These are phyloP conservation scores for Trichoderma virens DNA, from an alignment of 495 filamentous ascomycete species.

Conservation along the genomic window DNA sequence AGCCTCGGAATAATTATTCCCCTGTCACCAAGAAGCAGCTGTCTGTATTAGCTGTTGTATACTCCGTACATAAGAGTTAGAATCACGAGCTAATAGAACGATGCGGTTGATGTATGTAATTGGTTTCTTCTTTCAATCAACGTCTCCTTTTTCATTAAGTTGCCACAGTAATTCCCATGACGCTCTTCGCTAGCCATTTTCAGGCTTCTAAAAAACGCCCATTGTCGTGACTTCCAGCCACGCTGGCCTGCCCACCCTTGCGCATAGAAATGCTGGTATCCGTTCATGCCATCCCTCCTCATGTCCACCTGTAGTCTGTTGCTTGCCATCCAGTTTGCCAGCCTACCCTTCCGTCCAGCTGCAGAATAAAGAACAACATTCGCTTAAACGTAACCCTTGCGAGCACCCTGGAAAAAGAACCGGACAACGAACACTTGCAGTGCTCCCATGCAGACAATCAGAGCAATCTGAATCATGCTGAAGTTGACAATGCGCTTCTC, in stretches of 20 bases:
- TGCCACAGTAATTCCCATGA: not conserved
- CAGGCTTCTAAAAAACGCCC: not conserved
- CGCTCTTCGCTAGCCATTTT: not conserved
- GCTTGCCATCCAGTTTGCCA: not conserved
- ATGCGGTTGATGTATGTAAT: not conserved
- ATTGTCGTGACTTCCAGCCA: slow-evolving; percentile 2
- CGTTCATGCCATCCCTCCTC: not conserved
- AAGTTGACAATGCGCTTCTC: slow-evolving; percentile 96
- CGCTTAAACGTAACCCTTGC: slow-evolving; percentile 52
- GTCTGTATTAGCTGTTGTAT: too few species aligned
- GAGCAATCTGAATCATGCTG: slow-evolving; percentile 79
- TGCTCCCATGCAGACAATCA: slow-evolving; percentile 95
- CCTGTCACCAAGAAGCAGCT: too few species aligned
- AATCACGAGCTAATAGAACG: too few species aligned
- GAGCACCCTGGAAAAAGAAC: slow-evolving; percentile 88
- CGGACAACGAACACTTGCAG: slow-evolving; percentile 96
- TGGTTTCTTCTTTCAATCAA: not conserved
- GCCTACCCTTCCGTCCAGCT: not conserved
- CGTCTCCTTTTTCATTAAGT: not conserved
- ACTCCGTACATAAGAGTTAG: too few species aligned
- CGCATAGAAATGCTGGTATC: not conserved
- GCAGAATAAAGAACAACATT: not conserved
- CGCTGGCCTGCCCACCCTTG: not conserved
- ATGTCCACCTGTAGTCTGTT: not conserved
- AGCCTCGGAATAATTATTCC: not conserved